Evolutionary conservation across 306 rosid genomes (phyloP).

Genomic region (Medicago arabica): DNA sequence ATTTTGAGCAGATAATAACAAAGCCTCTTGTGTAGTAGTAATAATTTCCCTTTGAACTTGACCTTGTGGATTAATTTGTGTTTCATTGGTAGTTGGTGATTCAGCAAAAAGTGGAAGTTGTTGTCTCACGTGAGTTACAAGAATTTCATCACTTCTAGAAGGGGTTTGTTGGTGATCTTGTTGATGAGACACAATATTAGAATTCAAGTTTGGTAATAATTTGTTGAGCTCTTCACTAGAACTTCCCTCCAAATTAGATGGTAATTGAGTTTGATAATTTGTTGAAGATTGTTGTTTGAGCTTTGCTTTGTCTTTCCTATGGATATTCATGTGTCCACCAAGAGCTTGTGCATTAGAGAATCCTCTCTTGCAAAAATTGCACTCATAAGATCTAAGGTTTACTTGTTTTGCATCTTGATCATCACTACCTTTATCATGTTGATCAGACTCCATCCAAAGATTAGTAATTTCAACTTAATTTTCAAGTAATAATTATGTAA

Average conservation of each 20-base stretch:
- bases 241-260: slow-evolving; percentile 25
- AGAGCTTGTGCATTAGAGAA: slow-evolving; percentile 94
- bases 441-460: slow-evolving; percentile 47
- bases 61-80: slow-evolving; percentile 34
- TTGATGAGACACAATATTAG: slow-evolving; percentile 40
- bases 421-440: slow-evolving; percentile 32
- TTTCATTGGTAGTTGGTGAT: slow-evolving; percentile 33
- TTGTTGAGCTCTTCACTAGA: background rate
- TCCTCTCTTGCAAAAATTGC: slow-evolving; percentile 80
- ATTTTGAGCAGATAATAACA: slow-evolving; percentile 21
- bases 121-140: slow-evolving; percentile 34
- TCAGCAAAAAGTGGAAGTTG: slow-evolving; percentile 61
- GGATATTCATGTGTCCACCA: slow-evolving; percentile 94
- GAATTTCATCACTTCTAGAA: slow-evolving; percentile 19
- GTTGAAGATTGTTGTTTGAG: slow-evolving; percentile 60
- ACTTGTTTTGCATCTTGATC: slow-evolving; percentile 38
- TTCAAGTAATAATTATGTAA: background rate
- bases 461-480: background rate
- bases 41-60: slow-evolving; percentile 27
- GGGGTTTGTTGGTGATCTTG: slow-evolving; percentile 27
- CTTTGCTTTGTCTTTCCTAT: slow-evolving; percentile 80
- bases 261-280: too few species aligned
- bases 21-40: slow-evolving; percentile 19
- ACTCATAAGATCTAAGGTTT: slow-evolving; percentile 61
- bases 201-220: slow-evolving; percentile 31